These are phyloP conservation scores for Helichrysum umbraculigerum DNA, from an alignment of 129 eudicot genomes.

Conservation along the genomic window DNA sequence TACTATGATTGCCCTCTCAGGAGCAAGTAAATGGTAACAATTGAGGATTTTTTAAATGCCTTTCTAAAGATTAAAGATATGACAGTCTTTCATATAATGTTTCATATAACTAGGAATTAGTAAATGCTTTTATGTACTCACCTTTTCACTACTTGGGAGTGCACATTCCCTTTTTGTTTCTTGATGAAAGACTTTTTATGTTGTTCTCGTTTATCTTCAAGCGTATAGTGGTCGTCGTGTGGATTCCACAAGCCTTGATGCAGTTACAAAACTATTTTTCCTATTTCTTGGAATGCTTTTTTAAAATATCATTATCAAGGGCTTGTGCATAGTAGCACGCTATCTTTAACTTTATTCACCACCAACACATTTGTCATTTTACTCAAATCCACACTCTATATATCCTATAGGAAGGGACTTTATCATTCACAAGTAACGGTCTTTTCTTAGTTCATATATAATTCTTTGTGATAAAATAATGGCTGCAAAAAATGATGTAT, in stretches of 20 bases:
- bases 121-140: neutral
- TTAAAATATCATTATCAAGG: conserved; percentile 14
- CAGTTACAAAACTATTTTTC: neutral
- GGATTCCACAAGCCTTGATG: conserved; percentile 20
- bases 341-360: conserved; percentile 1
- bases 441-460: neutral
- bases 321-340: conserved; percentile 29
- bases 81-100: neutral
- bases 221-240: conserved; percentile 12
- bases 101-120: neutral
- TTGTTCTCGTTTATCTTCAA: neutral
- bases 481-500: conserved; percentile 21
- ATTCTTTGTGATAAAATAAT: conserved; percentile 17
- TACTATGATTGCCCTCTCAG: neutral
- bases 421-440: conserved; percentile 22
- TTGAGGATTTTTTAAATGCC: neutral
- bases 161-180: neutral
- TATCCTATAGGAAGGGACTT: conserved; percentile 17
- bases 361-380: neutral
- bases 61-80: conserved; percentile 1
- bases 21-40: conserved; percentile 11
- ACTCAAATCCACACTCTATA: conserved; percentile 18
- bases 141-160: neutral
- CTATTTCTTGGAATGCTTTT: conserved; percentile 15
- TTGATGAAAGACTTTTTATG: neutral